A percentile compares a stretch with the other conserved stretches of the same genome.
Evolutionary conservation across 169 alveolate genomes (phyloP).

Genomic region (Eimeria zaria): DNA sequence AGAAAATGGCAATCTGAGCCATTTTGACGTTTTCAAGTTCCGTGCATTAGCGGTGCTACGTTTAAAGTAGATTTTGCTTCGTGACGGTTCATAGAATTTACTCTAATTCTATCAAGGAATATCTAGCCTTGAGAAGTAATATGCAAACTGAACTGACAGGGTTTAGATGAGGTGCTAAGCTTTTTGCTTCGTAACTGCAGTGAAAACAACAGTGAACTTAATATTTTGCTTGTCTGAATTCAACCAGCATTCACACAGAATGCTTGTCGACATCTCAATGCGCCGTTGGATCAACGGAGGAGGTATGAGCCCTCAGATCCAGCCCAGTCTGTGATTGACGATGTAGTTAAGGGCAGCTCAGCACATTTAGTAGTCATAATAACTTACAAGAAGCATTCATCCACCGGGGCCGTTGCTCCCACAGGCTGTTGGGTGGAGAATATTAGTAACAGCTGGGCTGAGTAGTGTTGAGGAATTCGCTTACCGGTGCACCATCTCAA

Average conservation of each 20-base stretch:
- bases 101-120: background rate
- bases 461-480: background rate
- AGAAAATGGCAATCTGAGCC: constrained; percentile 46
- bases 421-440: background rate
- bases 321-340: constrained; percentile 32
- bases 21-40: constrained; percentile 12
- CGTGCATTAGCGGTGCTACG: constrained; percentile 62
- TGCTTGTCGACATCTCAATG: constrained; percentile 1
- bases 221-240: constrained; percentile 12
- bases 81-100: constrained; percentile 3
- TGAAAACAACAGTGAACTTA: constrained; percentile 43
- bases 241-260: constrained; percentile 28
- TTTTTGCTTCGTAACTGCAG: constrained; percentile 30
- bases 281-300: constrained; percentile 45
- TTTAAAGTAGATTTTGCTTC: constrained; percentile 47
- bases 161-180: background rate
- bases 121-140: background rate
- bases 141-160: constrained; percentile 29
- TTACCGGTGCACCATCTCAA: constrained; percentile 55
- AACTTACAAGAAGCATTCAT: constrained; percentile 72
- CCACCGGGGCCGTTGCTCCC: constrained; percentile 71
- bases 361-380: background rate
- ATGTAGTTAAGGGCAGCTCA: background rate
- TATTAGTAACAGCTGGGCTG: background rate
- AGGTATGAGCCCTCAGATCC: constrained; percentile 73